These are phyloP conservation scores for Eruca vesicaria DNA, from an alignment of 441 rosid species.

Conservation along the genomic window DNA sequence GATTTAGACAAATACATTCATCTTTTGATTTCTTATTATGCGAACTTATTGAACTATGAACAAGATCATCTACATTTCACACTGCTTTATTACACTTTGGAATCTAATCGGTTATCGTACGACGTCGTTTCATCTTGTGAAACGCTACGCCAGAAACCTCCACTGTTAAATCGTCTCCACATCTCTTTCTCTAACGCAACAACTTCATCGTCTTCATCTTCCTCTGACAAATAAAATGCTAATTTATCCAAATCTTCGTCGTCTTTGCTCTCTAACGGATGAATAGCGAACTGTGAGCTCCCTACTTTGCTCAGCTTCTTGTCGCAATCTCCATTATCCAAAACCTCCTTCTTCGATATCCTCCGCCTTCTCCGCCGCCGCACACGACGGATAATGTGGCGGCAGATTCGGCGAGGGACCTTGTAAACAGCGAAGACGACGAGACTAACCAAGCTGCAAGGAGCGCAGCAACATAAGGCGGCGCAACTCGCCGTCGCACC, in stretches of 20 bases:
- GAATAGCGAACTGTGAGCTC: constrained; percentile 29
- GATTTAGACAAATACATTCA: neutral
- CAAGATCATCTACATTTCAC: constrained; percentile 8
- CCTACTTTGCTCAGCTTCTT: constrained; percentile 18
- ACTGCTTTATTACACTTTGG: neutral
- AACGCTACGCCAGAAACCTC: constrained; percentile 76
- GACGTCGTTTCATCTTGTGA: constrained; percentile 49
- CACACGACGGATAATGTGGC: constrained; percentile 34
- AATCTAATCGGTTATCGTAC: neutral
- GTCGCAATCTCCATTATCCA: constrained; percentile 10
- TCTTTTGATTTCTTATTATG: neutral
- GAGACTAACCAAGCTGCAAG: constrained; percentile 46
- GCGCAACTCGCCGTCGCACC: constrained; percentile 49
- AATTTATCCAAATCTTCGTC: constrained; percentile 16
- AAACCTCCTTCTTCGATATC: constrained; percentile 19
- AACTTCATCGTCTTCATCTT: constrained; percentile 42
- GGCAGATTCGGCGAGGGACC: constrained; percentile 46
- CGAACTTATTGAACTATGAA: neutral
- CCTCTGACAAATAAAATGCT: constrained; percentile 25
- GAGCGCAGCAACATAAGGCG: constrained; percentile 52
- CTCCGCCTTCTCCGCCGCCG: constrained; percentile 22
- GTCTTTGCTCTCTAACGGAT: constrained; percentile 15
- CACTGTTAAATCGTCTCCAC: constrained; percentile 57
- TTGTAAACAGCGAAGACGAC: constrained; percentile 45
- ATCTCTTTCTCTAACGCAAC: constrained; percentile 64